Conservation (phyloP, 345 rosid genomes). For the Murraya koenigii region DNA sequence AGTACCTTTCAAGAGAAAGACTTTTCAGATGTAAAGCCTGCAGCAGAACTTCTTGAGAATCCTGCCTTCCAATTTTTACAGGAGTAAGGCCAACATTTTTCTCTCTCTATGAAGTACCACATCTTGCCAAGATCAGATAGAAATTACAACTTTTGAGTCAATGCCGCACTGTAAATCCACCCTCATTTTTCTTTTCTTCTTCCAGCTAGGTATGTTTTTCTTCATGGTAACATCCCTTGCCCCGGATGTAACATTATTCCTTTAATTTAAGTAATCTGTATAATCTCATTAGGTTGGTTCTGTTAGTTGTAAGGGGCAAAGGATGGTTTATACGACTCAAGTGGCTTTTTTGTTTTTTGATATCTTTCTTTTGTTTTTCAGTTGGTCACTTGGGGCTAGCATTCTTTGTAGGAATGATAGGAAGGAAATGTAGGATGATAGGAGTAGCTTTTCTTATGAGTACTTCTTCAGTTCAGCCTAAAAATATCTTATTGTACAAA, state of each 20-base stretch:
- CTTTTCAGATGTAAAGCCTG: constrained; percentile 55
- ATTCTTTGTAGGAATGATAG: constrained; percentile 22
- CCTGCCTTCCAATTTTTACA: constrained; percentile 75
- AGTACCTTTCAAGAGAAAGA: constrained; percentile 55
- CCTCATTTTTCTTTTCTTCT: constrained; percentile 1
- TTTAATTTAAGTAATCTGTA: constrained; percentile 22
- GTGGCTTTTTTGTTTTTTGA: not conserved
- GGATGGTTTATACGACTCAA: constrained; percentile 7
- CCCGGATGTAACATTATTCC: constrained; percentile 26
- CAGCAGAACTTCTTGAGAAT: constrained; percentile 63
- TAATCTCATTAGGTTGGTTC: constrained; percentile 27
- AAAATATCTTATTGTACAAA: constrained; percentile 25
- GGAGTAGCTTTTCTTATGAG: constrained; percentile 14
- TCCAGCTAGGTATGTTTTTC: not conserved
- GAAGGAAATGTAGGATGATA: constrained; percentile 17
- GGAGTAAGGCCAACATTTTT: constrained; percentile 40
- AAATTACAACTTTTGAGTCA: not conserved
- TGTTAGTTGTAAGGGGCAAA: constrained; percentile 21
- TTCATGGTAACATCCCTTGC: constrained; percentile 25
- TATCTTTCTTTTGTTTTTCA: not conserved
- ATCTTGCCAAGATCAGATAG: not conserved
- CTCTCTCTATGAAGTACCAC: not conserved
- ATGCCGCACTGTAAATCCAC: constrained; percentile 27
- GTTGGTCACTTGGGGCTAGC: constrained; percentile 10
- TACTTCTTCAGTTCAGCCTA: constrained; percentile 11